phyloP scores from a whole-genome alignment of 2,329 filamentous ascomycete species.

The Monosporascus ibericus region DNA sequence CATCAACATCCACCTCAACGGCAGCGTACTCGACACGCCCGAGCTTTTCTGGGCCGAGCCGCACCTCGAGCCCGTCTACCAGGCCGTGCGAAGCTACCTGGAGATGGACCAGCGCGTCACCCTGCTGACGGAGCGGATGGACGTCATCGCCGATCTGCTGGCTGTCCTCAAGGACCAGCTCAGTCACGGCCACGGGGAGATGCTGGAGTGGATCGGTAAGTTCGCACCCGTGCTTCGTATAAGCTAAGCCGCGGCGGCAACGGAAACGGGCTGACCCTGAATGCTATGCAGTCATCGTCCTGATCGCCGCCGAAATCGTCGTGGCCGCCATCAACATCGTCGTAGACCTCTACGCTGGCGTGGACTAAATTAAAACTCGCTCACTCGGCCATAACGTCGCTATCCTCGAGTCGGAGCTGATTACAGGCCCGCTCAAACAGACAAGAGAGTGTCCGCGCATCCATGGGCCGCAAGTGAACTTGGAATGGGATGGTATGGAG shows the following conservation, averaged over 20 bases:
- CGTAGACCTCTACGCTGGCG: slow-evolving; percentile 75
- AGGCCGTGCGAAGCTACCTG: slow-evolving; percentile 88
- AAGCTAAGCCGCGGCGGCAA: no score
- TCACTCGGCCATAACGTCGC: no score
- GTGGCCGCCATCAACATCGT: slow-evolving; percentile 92
- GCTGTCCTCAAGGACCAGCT: slow-evolving; percentile 93
- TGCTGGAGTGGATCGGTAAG: slow-evolving; percentile 82
- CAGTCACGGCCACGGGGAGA: slow-evolving; percentile 87
- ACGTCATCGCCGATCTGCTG: slow-evolving; percentile 88
- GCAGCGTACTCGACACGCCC: slow-evolving; percentile 90
- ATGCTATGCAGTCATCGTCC: slow-evolving; percentile 65
- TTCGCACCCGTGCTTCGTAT: background rate
- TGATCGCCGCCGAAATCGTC: slow-evolving; percentile 92
- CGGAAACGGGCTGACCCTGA: background rate
- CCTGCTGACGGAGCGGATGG: slow-evolving; percentile 80
- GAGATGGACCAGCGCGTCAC: slow-evolving; percentile 97
- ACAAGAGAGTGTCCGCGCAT: no score
- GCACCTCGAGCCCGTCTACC: slow-evolving; percentile 91
- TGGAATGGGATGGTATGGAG: no score
- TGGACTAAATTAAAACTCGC: slow-evolving; percentile 15
- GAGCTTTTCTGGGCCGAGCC: slow-evolving; percentile 99
- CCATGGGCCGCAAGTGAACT: no score
- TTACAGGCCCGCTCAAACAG: no score
- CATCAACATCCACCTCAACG: slow-evolving; percentile 97
- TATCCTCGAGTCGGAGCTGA: no score